Conservation (phyloP, 108 stramenopile species). For the Tribonema minus region DNA sequence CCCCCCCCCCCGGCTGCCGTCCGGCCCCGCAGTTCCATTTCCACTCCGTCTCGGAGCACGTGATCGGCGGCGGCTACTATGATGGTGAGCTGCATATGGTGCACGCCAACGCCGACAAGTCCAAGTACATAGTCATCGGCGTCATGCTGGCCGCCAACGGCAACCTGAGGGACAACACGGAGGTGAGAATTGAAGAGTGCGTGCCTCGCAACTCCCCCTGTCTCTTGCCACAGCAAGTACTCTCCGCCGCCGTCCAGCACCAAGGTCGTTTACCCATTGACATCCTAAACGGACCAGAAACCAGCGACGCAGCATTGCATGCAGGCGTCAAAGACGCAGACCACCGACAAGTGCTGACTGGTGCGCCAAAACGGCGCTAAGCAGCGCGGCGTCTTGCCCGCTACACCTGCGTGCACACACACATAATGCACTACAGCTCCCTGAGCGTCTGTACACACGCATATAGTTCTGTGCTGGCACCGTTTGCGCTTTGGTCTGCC, state of each 20-base stretch:
- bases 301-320: not conserved
- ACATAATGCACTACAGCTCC: no score
- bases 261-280: not conserved
- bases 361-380: no score
- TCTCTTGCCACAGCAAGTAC: not conserved
- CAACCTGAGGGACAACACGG: not conserved
- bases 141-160: not conserved
- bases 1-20: no score
- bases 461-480: no score
- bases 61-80: constrained; percentile 25
- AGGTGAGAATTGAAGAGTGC: not conserved
- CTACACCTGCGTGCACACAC: no score
- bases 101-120: constrained; percentile 18
- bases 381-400: no score
- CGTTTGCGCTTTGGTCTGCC: no score
- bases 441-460: no score
- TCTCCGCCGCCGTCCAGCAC: not conserved
- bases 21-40: not conserved
- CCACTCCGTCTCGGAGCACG: not conserved
- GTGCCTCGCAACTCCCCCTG: not conserved
- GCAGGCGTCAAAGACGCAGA: not conserved
- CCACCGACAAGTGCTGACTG: no score
- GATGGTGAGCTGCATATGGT: constrained; percentile 48
- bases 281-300: not conserved
- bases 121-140: not conserved